Conservation (phyloP, 257 asterid genomes). For the Apocynum venetum region DNA sequence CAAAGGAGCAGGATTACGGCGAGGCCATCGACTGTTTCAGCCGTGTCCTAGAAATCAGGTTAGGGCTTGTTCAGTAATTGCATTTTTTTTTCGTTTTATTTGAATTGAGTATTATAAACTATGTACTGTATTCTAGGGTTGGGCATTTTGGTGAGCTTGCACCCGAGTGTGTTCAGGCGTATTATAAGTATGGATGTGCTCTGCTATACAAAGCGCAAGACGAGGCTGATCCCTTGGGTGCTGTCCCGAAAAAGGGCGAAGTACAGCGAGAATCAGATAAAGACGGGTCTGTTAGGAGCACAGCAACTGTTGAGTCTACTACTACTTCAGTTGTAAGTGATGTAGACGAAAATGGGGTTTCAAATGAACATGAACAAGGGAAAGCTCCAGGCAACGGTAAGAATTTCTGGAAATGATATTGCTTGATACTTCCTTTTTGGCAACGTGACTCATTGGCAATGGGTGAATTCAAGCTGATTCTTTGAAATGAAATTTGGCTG, state of each 20-base stretch:
- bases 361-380: conserved; percentile 33
- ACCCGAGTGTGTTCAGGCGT: conserved; percentile 75
- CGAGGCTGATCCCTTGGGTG: conserved; percentile 86
- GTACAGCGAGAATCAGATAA: conserved; percentile 48
- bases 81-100: background rate
- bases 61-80: background rate
- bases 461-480: background rate
- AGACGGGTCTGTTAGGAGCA: conserved; percentile 50
- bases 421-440: background rate
- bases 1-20: conserved; percentile 55
- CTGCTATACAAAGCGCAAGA: conserved; percentile 77
- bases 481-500: background rate
- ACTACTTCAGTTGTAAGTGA: conserved; percentile 45
- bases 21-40: conserved; percentile 89
- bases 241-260: conserved; percentile 66
- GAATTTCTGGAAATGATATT: conserved; percentile 24
- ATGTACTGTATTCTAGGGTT: conserved; percentile 41
- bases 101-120: background rate
- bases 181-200: conserved; percentile 74
- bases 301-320: conserved; percentile 54
- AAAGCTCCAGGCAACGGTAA: conserved; percentile 33
- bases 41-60: conserved; percentile 97
- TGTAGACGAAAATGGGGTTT: conserved; percentile 40
- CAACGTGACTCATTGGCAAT: no score
- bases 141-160: conserved; percentile 83